Conservation (phyloP, 331 rosid genomes). For the Quercus tomentella region DNA sequence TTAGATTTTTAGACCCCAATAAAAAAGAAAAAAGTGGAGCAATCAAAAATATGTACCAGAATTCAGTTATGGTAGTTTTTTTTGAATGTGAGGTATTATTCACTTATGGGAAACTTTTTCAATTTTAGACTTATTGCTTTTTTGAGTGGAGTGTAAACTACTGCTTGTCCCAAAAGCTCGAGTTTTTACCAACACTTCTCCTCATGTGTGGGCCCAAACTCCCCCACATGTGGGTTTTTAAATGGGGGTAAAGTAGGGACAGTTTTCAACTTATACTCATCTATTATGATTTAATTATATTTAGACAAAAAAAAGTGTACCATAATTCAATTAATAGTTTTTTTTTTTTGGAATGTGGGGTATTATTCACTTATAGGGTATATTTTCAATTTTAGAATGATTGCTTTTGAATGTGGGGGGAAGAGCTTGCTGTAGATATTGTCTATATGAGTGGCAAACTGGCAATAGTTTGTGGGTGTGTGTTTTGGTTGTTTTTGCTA, state of each 20-base stretch:
- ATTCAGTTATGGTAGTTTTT: background rate
- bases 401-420: background rate
- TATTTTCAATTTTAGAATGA: background rate
- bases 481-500: background rate
- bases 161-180: accelerated
- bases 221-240: too few species aligned
- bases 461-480: background rate
- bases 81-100: background rate
- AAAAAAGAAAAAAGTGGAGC: background rate
- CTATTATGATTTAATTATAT: too few species aligned
- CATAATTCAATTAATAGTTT: background rate
- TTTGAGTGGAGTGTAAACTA: too few species aligned
- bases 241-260: too few species aligned
- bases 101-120: background rate
- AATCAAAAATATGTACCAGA: background rate
- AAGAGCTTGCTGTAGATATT: background rate
- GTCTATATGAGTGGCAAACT: background rate
- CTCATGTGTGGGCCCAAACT: too few species aligned
- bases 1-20: too few species aligned
- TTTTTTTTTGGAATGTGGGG: background rate
- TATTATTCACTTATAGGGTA: too few species aligned
- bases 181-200: accelerated
- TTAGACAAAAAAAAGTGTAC: background rate
- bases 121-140: background rate
- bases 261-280: too few species aligned